Conservation (phyloP, 2,329 filamentous ascomycete species). For the Thermomyces lanuginosus region DNA sequence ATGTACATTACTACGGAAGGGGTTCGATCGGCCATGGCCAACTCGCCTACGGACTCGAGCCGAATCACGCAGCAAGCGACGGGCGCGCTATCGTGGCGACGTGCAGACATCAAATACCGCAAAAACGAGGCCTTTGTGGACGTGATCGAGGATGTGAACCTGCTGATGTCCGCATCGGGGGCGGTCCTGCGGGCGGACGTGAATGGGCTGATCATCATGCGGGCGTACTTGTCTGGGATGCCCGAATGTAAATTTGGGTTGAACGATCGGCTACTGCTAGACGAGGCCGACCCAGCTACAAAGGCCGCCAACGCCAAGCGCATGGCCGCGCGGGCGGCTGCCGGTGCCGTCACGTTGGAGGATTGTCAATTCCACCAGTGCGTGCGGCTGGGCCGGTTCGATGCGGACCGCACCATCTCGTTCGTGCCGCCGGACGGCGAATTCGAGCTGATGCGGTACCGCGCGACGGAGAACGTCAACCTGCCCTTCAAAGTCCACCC, state of each 20-base stretch:
- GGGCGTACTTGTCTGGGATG: slow-evolving; percentile 87
- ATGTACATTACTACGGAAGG: slow-evolving; percentile 99
- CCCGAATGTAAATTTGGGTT: slow-evolving; percentile 98
- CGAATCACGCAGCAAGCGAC: slow-evolving; percentile 99
- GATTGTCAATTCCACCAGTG: slow-evolving; percentile 99
- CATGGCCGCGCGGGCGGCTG: slow-evolving; percentile 91
- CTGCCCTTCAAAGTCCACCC: slow-evolving; percentile 97
- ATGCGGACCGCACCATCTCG: slow-evolving; percentile 88
- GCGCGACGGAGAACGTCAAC: slow-evolving; percentile 96
- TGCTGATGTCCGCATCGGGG: slow-evolving; percentile 96
- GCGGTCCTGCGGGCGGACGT: slow-evolving; percentile 91
- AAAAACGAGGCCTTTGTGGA: slow-evolving; percentile 99
- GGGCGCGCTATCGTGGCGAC: slow-evolving; percentile 88
- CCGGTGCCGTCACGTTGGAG: slow-evolving; percentile 86
- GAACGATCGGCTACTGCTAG: slow-evolving; percentile 86
- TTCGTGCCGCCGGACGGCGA: slow-evolving; percentile 95
- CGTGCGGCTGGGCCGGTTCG: slow-evolving; percentile 92
- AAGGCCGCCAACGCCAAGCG: slow-evolving; percentile 32
- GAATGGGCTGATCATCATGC: slow-evolving; percentile 95
- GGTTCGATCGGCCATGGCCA: slow-evolving; percentile 63
- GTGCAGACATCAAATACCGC: slow-evolving; percentile 94
- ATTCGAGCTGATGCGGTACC: slow-evolving; percentile 97
- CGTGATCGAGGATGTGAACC: slow-evolving; percentile 96
- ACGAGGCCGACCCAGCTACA: slow-evolving; percentile 49
- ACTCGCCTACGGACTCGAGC: slow-evolving; percentile 68